Conservation (phyloP, 257 asterid genomes). For the Fraxinus americana region DNA sequence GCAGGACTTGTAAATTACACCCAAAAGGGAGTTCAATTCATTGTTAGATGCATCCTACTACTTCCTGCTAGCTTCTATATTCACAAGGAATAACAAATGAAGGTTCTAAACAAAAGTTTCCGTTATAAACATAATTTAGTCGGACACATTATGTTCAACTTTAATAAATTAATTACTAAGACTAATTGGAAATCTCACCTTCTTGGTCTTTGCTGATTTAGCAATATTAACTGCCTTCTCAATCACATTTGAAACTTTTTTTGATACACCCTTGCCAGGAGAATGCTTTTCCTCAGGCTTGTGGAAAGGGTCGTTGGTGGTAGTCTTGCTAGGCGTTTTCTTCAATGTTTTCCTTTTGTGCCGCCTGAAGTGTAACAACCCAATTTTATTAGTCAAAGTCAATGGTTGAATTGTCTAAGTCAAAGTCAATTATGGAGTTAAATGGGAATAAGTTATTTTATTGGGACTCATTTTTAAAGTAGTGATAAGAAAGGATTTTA, state of each 20-base stretch:
- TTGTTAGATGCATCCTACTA: neutral
- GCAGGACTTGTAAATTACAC: constrained; percentile 1
- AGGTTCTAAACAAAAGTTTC: neutral
- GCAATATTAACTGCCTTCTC: constrained; percentile 91
- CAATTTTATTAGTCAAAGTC: too few species aligned
- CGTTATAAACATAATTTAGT: neutral
- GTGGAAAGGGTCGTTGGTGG: constrained; percentile 62
- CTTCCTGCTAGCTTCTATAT: neutral
- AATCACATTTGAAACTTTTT: constrained; percentile 83
- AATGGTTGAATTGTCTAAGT: too few species aligned
- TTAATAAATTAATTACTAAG: constrained; percentile 5
- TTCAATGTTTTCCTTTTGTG: constrained; percentile 90
- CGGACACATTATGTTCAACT: neutral
- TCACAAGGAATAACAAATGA: neutral
- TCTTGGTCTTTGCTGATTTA: constrained; percentile 79
- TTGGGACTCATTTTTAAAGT: too few species aligned
- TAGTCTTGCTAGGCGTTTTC: constrained; percentile 71
- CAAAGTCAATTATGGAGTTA: too few species aligned
- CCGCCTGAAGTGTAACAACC: constrained; percentile 70
- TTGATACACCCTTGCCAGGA: constrained; percentile 89
- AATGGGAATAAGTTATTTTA: too few species aligned
- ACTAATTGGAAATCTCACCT: constrained; percentile 46
- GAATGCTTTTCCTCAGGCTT: constrained; percentile 88
- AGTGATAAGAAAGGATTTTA: too few species aligned
- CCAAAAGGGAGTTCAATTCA: neutral